phyloP scores from a whole-genome alignment of 371 early-diverging fungal genomes.

The Neoconidiobolus thromboides region DNA sequence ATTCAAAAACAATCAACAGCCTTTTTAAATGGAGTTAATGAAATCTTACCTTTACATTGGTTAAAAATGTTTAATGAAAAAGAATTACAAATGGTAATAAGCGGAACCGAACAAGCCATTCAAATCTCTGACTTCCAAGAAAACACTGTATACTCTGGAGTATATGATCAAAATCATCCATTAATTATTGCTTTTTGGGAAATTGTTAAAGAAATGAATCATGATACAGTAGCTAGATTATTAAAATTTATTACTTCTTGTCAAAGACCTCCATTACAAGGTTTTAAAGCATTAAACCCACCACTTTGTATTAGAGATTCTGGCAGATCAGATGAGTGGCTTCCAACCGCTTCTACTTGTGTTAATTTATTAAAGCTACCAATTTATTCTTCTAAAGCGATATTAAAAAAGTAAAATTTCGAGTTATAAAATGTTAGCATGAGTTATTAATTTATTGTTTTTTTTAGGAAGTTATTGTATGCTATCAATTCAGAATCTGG shows the following conservation, averaged over 20 bases:
- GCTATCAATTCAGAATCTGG: constrained; percentile 80
- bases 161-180: constrained; percentile 37
- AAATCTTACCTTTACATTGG: constrained; percentile 56
- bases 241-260: constrained; percentile 85
- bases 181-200: constrained; percentile 71
- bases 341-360: constrained; percentile 82
- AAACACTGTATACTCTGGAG: constrained; percentile 67
- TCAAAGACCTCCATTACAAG: constrained; percentile 75
- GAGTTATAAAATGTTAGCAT: constrained; percentile 15
- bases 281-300: constrained; percentile 69
- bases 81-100: constrained; percentile 79
- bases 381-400: constrained; percentile 32
- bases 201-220: constrained; percentile 38
- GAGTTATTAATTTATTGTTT: neutral
- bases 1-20: constrained; percentile 68
- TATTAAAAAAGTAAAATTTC: constrained; percentile 15
- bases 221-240: constrained; percentile 45
- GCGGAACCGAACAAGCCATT: constrained; percentile 56
- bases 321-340: constrained; percentile 29
- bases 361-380: constrained; percentile 89
- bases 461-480: constrained; percentile 54
- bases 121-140: constrained; percentile 53
- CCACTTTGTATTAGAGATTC: constrained; percentile 53
- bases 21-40: constrained; percentile 60
- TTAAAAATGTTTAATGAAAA: constrained; percentile 62